These are phyloP conservation scores for Heimioporus punctisporus DNA, from an alignment of 1,284 basidiomycete species.

Conservation along the genomic window DNA sequence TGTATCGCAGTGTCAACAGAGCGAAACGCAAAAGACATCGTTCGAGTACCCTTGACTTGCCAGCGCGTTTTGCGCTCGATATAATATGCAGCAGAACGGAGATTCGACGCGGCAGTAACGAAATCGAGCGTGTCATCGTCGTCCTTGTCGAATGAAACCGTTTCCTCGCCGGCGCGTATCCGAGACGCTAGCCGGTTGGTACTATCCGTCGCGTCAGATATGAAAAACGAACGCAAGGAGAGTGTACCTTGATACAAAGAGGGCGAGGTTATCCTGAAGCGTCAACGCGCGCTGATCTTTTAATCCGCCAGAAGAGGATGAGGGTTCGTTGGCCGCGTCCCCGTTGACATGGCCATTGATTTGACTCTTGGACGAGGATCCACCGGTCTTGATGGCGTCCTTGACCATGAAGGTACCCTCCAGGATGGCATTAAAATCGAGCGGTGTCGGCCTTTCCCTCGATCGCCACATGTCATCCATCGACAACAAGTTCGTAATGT, in stretches of 20 bases:
- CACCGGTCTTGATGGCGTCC: slow-evolving; percentile 10
- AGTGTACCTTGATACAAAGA: slow-evolving; percentile 81
- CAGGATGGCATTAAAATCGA: no score
- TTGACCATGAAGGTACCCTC: slow-evolving; percentile 5
- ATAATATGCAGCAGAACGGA: slow-evolving; percentile 89
- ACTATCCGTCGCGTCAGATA: slow-evolving; percentile 42
- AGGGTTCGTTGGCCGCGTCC: background rate
- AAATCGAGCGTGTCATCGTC: slow-evolving; percentile 98
- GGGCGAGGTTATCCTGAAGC: slow-evolving; percentile 77
- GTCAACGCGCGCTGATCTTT: slow-evolving; percentile 83
- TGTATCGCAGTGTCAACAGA: no score
- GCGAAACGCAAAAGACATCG: no score
- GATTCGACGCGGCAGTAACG: slow-evolving; percentile 93
- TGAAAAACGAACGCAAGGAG: background rate
- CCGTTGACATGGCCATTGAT: slow-evolving; percentile 31
- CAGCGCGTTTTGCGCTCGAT: slow-evolving; percentile 93
- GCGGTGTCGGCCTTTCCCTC: no score
- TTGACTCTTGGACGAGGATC: slow-evolving; percentile 15
- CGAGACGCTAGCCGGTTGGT: slow-evolving; percentile 80
- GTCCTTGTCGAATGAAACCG: slow-evolving; percentile 96
- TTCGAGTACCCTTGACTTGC: slow-evolving; percentile 82
- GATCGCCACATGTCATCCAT: no score
- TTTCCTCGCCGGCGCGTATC: slow-evolving; percentile 71
- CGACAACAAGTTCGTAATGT: no score
- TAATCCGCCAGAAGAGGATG: slow-evolving; percentile 42